These are phyloP conservation scores for Ajuga chamaepitys DNA, from an alignment of 257 asterid genomes.

Conservation along the genomic window DNA sequence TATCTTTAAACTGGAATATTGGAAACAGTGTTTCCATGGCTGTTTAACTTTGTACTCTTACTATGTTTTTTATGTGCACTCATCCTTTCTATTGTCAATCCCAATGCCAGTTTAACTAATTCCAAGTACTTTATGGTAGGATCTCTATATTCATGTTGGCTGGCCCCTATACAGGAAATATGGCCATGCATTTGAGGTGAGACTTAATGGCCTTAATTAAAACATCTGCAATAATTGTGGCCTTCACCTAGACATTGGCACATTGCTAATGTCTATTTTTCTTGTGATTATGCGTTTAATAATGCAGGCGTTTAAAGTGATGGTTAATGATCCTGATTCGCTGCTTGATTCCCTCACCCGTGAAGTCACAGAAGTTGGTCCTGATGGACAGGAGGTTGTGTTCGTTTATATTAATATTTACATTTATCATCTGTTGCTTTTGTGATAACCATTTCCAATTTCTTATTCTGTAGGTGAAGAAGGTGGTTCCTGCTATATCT, in stretches of 20 bases:
- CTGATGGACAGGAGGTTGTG: constrained; percentile 82
- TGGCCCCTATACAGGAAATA: constrained; percentile 92
- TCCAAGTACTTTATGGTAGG: constrained; percentile 39
- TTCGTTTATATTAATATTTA: neutral
- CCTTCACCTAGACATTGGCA: neutral
- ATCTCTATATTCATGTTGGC: constrained; percentile 82
- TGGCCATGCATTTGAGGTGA: constrained; percentile 98
- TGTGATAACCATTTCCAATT: neutral
- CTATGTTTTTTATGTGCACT: neutral
- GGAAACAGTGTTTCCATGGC: neutral
- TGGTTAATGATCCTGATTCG: constrained; percentile 87
- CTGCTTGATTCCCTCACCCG: constrained; percentile 85
- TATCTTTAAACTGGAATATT: neutral
- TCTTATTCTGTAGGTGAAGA: constrained; percentile 46
- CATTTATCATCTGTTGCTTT: neutral
- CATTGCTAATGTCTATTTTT: neutral
- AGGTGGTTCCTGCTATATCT: constrained; percentile 75
- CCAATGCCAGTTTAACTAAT: constrained; percentile 9
- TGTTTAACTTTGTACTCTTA: too few relatives aligned
- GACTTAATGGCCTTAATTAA: neutral
- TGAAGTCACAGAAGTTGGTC: constrained; percentile 84
- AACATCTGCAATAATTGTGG: neutral
- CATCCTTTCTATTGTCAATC: neutral
- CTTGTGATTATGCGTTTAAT: neutral
- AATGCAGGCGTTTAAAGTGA: constrained; percentile 73